Evolutionary conservation across 768 basidiomycete genomes (phyloP).

Genomic region (Boletus sp.): DNA sequence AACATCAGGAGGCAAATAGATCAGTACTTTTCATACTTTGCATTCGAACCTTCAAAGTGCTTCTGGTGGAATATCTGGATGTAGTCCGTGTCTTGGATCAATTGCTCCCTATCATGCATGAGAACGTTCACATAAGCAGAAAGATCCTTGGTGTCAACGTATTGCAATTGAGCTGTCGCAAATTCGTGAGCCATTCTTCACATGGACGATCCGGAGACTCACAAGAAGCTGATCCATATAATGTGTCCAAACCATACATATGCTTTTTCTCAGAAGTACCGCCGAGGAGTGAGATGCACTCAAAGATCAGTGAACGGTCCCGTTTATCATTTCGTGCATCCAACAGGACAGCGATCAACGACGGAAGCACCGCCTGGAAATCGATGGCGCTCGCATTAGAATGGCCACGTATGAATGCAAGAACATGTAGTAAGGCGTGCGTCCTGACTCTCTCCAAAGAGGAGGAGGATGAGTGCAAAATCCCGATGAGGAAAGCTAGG

Average conservation of each 20-base stretch:
- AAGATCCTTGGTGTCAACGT: slow-evolving; percentile 64
- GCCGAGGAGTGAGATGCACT: slow-evolving; percentile 53
- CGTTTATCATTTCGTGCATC: slow-evolving; percentile 29
- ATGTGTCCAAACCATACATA: slow-evolving; percentile 70
- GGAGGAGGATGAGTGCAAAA: slow-evolving; percentile 48
- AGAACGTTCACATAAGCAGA: slow-evolving; percentile 57
- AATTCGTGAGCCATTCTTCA: slow-evolving; percentile 8
- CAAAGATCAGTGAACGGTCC: slow-evolving; percentile 41
- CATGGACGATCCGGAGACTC: slow-evolving; percentile 20
- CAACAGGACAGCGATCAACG: slow-evolving; percentile 58
- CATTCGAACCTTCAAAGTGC: slow-evolving; percentile 44
- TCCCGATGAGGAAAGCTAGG: slow-evolving; percentile 76
- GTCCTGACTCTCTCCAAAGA: slow-evolving; percentile 38
- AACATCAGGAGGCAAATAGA: slow-evolving; percentile 34
- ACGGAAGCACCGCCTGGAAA: slow-evolving; percentile 77
- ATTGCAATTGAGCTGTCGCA: slow-evolving; percentile 54
- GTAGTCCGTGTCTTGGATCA: slow-evolving; percentile 58
- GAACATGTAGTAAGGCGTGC: slow-evolving; percentile 69
- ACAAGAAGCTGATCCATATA: slow-evolving; percentile 68
- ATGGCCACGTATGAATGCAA: slow-evolving; percentile 81
- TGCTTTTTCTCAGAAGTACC: slow-evolving; percentile 39
- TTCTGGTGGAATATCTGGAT: slow-evolving; percentile 59
- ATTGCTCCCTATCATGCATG: slow-evolving; percentile 49
- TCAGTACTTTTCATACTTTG: slow-evolving; percentile 38
- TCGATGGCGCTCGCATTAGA: slow-evolving; percentile 55